These are phyloP conservation scores for Alternaria atra DNA, from an alignment of 2,329 filamentous ascomycete species.

Conservation along the genomic window DNA sequence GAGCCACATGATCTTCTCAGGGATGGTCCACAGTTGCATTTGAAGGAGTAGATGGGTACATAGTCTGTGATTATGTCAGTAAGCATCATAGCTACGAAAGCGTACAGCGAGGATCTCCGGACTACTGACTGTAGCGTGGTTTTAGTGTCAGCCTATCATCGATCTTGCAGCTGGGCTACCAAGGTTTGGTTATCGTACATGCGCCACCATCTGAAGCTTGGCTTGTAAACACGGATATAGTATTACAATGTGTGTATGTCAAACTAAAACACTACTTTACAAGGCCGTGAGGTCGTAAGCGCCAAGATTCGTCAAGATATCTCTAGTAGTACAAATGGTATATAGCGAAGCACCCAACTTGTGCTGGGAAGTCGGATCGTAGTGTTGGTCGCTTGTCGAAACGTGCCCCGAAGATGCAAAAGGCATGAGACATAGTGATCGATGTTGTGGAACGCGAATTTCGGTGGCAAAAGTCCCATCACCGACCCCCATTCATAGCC, in stretches of 20 bases:
- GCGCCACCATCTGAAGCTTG: neutral
- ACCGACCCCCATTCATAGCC: slow-evolving; percentile 44
- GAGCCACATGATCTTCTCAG: neutral
- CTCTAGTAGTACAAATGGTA: neutral
- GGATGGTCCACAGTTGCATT: neutral
- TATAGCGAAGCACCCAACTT: neutral
- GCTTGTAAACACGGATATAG: neutral
- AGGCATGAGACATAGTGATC: neutral
- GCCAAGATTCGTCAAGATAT: neutral
- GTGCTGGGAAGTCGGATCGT: neutral
- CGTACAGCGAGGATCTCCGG: slow-evolving; percentile 11
- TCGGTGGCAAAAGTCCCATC: neutral
- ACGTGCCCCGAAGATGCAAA: neutral
- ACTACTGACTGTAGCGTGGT: neutral
- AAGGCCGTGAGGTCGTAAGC: neutral
- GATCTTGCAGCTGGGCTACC: neutral
- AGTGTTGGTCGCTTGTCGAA: neutral
- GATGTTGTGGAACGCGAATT: slow-evolving; percentile 4
- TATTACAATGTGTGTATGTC: slow-evolving; percentile 3
- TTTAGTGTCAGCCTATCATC: neutral
- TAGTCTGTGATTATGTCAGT: neutral
- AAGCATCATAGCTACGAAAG: slow-evolving; percentile 11
- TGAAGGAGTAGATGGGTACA: neutral
- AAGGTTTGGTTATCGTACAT: neutral
- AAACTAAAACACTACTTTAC: neutral